These are phyloP conservation scores for Eucalyptus albens DNA, from an alignment of 345 rosid genomes.

Conservation along the genomic window DNA sequence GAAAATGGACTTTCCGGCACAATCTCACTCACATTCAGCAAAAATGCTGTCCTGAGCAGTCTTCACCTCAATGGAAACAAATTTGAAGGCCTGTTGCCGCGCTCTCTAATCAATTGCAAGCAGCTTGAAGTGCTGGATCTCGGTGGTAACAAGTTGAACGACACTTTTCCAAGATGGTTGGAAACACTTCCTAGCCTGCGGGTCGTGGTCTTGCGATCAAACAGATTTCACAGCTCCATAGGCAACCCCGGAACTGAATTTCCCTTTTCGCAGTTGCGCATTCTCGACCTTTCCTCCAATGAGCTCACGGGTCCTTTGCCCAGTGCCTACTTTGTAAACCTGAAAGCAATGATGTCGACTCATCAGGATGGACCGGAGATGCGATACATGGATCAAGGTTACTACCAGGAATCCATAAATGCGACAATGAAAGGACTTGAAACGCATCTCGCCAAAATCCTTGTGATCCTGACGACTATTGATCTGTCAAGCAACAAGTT, in stretches of 20 bases:
- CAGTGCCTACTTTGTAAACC: background rate
- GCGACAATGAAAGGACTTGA: background rate
- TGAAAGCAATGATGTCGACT: no score
- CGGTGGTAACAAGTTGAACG: background rate
- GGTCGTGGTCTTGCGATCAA: background rate
- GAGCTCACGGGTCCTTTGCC: no score
- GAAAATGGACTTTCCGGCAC: background rate
- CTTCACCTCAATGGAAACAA: constrained; percentile 2
- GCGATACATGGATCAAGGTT: background rate
- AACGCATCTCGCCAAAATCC: no score
- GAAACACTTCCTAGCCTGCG: background rate
- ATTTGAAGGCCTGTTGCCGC: constrained; percentile 7
- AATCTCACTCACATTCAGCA: background rate
- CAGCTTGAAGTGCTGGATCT: background rate
- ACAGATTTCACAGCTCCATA: background rate
- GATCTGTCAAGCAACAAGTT: no score
- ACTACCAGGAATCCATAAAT: background rate
- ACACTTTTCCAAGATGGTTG: constrained; percentile 5
- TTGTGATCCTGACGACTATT: no score
- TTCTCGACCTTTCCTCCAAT: constrained; percentile 7
- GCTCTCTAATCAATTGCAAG: constrained; percentile 1
- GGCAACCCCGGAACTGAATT: background rate
- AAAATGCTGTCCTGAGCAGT: background rate
- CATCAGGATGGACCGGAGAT: background rate
- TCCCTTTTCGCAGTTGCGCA: background rate